These are phyloP conservation scores for Antrodiella citrinella DNA, from an alignment of 768 basidiomycete genomes.

Conservation along the genomic window DNA sequence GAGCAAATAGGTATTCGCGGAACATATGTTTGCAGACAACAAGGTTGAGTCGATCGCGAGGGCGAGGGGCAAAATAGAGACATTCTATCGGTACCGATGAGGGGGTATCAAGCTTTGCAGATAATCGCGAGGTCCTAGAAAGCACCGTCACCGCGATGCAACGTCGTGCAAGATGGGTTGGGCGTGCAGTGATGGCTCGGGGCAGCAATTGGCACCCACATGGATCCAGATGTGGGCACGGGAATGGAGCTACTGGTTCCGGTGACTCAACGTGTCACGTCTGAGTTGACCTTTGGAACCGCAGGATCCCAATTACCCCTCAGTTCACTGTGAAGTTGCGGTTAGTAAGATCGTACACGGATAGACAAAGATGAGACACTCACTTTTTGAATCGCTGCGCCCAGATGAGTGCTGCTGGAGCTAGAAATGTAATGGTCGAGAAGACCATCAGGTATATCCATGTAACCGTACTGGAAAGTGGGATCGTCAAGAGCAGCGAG, in stretches of 20 bases:
- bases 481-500: constrained; percentile 43
- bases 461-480: constrained; percentile 48
- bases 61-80: background rate
- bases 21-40: background rate
- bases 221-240: background rate
- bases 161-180: too few species aligned
- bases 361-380: constrained; percentile 22
- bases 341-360: background rate
- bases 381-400: constrained; percentile 86
- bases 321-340: constrained; percentile 57
- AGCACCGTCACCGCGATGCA: too few species aligned
- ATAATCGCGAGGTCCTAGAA: too few species aligned
- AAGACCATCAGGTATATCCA: constrained; percentile 44
- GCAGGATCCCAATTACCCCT: constrained; percentile 90
- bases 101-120: too few species aligned
- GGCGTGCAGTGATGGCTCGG: too few species aligned
- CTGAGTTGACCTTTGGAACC: constrained; percentile 36
- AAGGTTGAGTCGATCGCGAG: background rate
- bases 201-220: too few species aligned
- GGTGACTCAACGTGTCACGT: background rate
- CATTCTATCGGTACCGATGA: background rate
- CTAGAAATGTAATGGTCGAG: constrained; percentile 57
- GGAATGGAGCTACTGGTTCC: background rate
- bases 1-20: background rate
- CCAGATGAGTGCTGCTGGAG: constrained; percentile 72